A percentile compares a stretch with the other conserved stretches of the same genome.
These are phyloP conservation scores for Neobulgaria alba DNA, from an alignment of 2,329 filamentous ascomycete genomes.

Conservation along the genomic window DNA sequence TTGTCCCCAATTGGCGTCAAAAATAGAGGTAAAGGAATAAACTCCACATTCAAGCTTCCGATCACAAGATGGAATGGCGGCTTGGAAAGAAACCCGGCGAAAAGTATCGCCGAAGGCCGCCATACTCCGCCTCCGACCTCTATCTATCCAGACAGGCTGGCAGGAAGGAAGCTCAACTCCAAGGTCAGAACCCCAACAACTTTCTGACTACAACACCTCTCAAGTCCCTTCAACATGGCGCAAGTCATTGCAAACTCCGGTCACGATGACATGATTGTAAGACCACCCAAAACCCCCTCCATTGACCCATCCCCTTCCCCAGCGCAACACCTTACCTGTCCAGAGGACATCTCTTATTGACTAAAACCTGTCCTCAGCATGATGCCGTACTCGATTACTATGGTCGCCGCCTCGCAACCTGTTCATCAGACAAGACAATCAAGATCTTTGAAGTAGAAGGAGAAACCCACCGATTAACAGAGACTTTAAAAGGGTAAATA, in stretches of 20 bases:
- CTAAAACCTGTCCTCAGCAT: conserved; percentile 47
- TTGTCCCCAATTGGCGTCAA: too few species aligned
- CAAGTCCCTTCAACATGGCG: conserved; percentile 38
- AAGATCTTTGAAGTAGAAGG: conserved; percentile 99
- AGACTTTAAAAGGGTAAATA: conserved; percentile 83
- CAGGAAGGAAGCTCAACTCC: not conserved
- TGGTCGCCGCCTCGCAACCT: conserved; percentile 89
- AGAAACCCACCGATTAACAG: conserved; percentile 78
- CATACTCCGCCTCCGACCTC: not conserved
- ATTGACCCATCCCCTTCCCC: not conserved
- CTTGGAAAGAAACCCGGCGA: not conserved
- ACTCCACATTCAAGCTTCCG: too few species aligned
- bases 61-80: not conserved
- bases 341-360: not conserved
- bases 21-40: too few species aligned
- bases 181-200: not conserved
- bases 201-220: not conserved
- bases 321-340: not conserved
- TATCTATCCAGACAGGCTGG: not conserved
- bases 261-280: conserved; percentile 99
- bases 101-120: too few species aligned
- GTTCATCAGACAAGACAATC: conserved; percentile 96
- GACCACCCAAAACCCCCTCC: conserved; percentile 1
- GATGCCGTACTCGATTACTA: conserved; percentile 99
- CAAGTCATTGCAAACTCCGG: conserved; percentile 78